Evolutionary conservation across 257 asterid genomes (phyloP).

Genomic region (Capsicum pubescens): DNA sequence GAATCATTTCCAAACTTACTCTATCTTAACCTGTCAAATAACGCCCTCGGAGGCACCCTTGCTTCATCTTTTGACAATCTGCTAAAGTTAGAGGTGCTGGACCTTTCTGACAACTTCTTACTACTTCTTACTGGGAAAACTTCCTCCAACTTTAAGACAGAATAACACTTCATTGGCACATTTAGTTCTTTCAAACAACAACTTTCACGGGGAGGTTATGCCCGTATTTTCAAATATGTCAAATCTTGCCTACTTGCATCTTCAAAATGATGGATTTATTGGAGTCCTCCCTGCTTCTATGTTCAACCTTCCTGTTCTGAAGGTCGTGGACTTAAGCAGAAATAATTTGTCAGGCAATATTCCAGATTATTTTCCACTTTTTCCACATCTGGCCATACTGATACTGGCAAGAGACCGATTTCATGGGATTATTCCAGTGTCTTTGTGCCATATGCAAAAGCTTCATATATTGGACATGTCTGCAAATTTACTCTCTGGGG

Average conservation of each 20-base stretch:
- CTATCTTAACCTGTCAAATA: conserved; percentile 29
- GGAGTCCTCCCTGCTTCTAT: conserved; percentile 19
- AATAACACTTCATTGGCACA: conserved; percentile 30
- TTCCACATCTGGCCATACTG: conserved; percentile 29
- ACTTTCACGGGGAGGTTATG: conserved; percentile 26
- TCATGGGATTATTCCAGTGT: conserved; percentile 32
- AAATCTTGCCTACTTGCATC: conserved; percentile 30
- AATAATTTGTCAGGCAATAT: conserved; percentile 28
- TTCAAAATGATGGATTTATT: conserved; percentile 32
- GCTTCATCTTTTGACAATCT: conserved; percentile 31
- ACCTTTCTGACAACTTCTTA: conserved; percentile 35
- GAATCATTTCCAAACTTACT: conserved; percentile 1
- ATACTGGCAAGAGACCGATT: conserved; percentile 25
- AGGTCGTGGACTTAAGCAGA: conserved; percentile 29
- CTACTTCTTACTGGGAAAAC: conserved; percentile 28
- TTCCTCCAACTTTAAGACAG: conserved; percentile 25
- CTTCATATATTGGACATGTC: conserved; percentile 31
- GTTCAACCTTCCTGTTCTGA: conserved; percentile 31
- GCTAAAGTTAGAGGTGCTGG: conserved; percentile 27
- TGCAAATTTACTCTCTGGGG: conserved; percentile 22
- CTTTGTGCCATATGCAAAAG: conserved; percentile 28
- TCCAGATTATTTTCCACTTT: conserved; percentile 28
- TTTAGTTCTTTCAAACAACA: conserved; percentile 29
- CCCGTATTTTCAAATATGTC: conserved; percentile 28
- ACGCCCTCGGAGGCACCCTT: conserved; percentile 19